Conservation (phyloP, 768 basidiomycete genomes). For the Thelephora ganbajun region DNA sequence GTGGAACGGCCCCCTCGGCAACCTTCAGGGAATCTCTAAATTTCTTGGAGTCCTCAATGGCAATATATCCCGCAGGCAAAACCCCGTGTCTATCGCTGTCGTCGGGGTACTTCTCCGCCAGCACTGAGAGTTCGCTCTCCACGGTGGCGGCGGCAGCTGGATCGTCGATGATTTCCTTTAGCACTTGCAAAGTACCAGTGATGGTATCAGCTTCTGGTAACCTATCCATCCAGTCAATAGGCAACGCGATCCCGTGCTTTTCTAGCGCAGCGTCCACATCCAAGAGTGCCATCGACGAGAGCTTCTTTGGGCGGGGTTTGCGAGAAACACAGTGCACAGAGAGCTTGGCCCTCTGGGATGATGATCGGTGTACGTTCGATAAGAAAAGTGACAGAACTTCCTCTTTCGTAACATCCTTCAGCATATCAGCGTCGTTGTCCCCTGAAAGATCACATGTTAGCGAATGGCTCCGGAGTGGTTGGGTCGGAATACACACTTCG, state of each 20-base stretch:
- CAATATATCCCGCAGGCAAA: slow-evolving; percentile 33
- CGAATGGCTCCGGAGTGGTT: neutral
- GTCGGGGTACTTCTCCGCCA: slow-evolving; percentile 44
- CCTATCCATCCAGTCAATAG: slow-evolving; percentile 30
- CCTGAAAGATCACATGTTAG: slow-evolving; percentile 26
- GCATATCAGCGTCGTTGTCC: slow-evolving; percentile 51
- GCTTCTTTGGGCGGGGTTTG: slow-evolving; percentile 40
- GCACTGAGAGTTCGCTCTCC: slow-evolving; percentile 31
- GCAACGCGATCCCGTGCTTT: slow-evolving; percentile 32
- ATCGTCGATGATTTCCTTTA: slow-evolving; percentile 19
- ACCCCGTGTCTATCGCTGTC: slow-evolving; percentile 35
- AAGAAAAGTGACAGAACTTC: slow-evolving; percentile 66
- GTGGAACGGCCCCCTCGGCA: slow-evolving; percentile 46
- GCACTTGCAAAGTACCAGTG: slow-evolving; percentile 25
- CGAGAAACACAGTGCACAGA: slow-evolving; percentile 73
- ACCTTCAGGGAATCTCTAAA: slow-evolving; percentile 50
- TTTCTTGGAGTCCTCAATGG: slow-evolving; percentile 46
- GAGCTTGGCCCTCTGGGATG: slow-evolving; percentile 61
- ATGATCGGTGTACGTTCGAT: slow-evolving; percentile 53
- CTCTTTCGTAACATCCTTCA: slow-evolving; percentile 54
- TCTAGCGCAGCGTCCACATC: slow-evolving; percentile 31
- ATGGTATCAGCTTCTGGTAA: slow-evolving; percentile 46
- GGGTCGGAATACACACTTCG: slow-evolving; percentile 40
- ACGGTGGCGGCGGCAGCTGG: slow-evolving; percentile 34
- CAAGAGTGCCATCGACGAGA: slow-evolving; percentile 55